Evolutionary conservation across 305 asterid species (phyloP).

Genomic region (Plantago coronopus): DNA sequence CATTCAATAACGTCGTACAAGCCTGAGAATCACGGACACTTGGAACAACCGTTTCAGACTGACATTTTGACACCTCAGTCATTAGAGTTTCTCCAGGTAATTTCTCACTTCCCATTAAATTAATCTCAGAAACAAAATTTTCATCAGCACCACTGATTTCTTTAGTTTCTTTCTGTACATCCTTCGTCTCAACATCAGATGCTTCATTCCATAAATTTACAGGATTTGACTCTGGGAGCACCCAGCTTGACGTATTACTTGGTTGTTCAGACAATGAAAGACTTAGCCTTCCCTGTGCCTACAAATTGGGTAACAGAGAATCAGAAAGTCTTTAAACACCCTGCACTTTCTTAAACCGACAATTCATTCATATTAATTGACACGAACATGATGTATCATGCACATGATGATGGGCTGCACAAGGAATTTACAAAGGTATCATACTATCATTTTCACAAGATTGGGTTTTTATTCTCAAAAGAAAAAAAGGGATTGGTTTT

Average conservation of each 20-base stretch:
- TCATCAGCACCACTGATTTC: slow-evolving; percentile 23
- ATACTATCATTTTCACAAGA: too few relatives aligned
- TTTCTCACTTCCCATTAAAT: slow-evolving; percentile 25
- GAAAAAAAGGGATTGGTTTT: too few relatives aligned
- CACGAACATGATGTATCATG: too few relatives aligned
- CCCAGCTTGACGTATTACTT: slow-evolving; percentile 45
- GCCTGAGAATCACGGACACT: slow-evolving; percentile 27
- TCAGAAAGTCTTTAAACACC: slow-evolving; percentile 23
- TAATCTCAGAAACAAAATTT: slow-evolving; percentile 29
- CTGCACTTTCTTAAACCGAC: background rate
- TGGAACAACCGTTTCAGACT: slow-evolving; percentile 33
- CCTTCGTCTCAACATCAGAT: slow-evolving; percentile 25
- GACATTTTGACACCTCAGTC: slow-evolving; percentile 31
- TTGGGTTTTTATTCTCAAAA: too few relatives aligned
- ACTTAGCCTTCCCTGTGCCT: slow-evolving; percentile 56
- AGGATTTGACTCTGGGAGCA: slow-evolving; percentile 32
- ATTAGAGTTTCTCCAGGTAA: slow-evolving; percentile 29
- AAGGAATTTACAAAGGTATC: too few relatives aligned
- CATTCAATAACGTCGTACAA: slow-evolving; percentile 30
- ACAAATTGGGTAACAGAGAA: slow-evolving; percentile 22
- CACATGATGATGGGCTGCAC: too few relatives aligned
- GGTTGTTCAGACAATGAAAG: slow-evolving; percentile 48
- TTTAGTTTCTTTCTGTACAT: slow-evolving; percentile 29
- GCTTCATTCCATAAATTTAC: slow-evolving; percentile 28
- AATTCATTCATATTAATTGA: too few relatives aligned